Evolutionary conservation across 345 rosid species (phyloP), one percentile per base, ranked within the genome.

Genomic region (Sisymbrium irio): DNA sequence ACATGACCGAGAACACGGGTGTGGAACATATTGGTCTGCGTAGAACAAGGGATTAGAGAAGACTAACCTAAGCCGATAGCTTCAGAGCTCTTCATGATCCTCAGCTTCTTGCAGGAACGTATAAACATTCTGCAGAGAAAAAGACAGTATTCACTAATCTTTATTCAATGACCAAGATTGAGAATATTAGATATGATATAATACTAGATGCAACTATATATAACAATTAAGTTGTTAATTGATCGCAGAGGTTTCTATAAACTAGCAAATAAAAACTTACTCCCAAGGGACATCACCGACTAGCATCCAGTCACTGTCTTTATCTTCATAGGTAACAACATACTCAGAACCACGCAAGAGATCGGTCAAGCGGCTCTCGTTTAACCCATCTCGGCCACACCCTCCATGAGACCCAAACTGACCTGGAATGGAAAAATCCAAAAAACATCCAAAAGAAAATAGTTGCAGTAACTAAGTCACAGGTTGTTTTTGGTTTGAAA

Each of bases 231-330:
- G 64, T 25, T 33, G 30, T 73, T 55, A 42, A 42, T 57, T 58
- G 60, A 46, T 42, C 53, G 27, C 9, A 47, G 42, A 39, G 47
- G 40, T 56, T 56, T 22, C 65, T 50, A 4, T 13, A 27, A 46
- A 6, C 18, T 36, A 75, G 22, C 33, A 63, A 60, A 57, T 33
- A 60, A 64, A 53, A 71, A 87, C 96, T 85, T 82, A 85, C 89
- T 79, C 85, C 96, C 96, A 90, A 22, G 96, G 96, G 70, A 90
- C 93, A 82, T 90, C 96, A 62, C 96, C 96, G 3, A 86, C 96
- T 28, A 88, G 82, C 96, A 90, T 90, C 96, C 93, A 88, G 77
- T 90, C 96, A 46, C 91, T 85, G 19, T 90, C 96, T 79, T 85
- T 86, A 70, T 90, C 96, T 82, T 90, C 96, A 77, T 85, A 90